Percentiles rank a stretch among this genome's conserved stretches.
Evolutionary conservation across 1,284 basidiomycete species (phyloP).

Genomic region (Golubevia sp.): DNA sequence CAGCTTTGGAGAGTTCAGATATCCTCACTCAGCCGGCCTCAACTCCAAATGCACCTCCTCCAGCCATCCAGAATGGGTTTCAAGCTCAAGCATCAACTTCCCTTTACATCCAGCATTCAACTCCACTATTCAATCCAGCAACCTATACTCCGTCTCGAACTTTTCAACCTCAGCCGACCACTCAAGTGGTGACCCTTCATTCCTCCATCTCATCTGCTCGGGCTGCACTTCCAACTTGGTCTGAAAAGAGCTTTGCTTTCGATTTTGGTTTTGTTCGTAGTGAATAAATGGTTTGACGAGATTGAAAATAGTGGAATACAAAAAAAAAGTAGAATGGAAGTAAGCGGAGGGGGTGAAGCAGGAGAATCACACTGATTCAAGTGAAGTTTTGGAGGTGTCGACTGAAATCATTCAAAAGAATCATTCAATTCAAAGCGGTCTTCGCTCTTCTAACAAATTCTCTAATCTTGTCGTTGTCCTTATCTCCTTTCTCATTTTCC

Average conservation of each 20-base stretch:
- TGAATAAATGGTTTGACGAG: too few relatives aligned
- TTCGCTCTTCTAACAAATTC: conserved; percentile 24
- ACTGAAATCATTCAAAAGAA: background rate
- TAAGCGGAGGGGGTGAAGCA: too few relatives aligned
- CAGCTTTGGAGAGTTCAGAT: too few relatives aligned
- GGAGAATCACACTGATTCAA: too few relatives aligned
- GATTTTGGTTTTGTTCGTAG: background rate
- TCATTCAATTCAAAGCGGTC: background rate
- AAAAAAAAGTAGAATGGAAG: too few relatives aligned
- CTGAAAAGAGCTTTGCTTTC: background rate
- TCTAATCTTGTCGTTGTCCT: conserved; percentile 41
- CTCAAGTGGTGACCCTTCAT: conserved; percentile 4
- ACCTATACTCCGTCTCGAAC: background rate
- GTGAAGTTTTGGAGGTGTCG: too few relatives aligned
- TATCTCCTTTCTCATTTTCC: conserved; percentile 37
- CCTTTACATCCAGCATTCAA: background rate
- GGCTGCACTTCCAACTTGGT: too few relatives aligned
- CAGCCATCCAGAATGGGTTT: too few relatives aligned
- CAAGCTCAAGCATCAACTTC: too few relatives aligned
- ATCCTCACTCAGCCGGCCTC: too few relatives aligned
- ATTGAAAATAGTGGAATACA: too few relatives aligned
- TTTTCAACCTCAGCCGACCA: conserved; percentile 8
- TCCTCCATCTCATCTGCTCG: conserved; percentile 10
- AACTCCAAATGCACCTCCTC: too few relatives aligned
- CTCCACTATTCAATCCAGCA: background rate